phyloP scores from a whole-genome alignment of 2,329 filamentous ascomycete species.

The Apiospora hydei region DNA sequence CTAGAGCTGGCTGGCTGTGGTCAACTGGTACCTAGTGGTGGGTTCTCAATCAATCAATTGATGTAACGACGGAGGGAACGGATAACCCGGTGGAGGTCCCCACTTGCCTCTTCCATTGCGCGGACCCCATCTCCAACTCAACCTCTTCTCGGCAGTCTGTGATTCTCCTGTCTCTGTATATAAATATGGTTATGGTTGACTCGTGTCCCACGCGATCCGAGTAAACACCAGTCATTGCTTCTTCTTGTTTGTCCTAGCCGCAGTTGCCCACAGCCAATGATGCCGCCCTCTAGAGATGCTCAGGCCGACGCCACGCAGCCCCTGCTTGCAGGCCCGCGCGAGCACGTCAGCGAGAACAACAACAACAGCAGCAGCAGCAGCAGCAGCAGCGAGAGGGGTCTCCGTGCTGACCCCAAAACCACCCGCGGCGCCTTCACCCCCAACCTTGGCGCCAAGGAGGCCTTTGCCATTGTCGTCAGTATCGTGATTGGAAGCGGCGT shows the following conservation, averaged over 20 bases:
- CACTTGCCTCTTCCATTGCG: not conserved
- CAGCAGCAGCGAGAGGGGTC: not conserved
- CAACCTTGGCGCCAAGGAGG: constrained; percentile 41
- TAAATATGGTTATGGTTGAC: constrained; percentile 4
- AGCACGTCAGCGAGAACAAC: not conserved
- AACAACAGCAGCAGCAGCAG: not conserved
- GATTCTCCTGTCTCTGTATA: not conserved
- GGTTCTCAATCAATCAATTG: no score
- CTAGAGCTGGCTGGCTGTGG: not conserved
- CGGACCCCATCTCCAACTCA: constrained; percentile 4
- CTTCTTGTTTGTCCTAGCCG: constrained; percentile 11
- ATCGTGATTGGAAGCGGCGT: constrained; percentile 71
- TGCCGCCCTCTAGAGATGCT: constrained; percentile 1
- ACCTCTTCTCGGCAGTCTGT: constrained; percentile 9
- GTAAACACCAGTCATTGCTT: not conserved
- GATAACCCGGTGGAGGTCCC: constrained; percentile 5
- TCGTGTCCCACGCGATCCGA: not conserved
- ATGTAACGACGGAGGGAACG: constrained; percentile 2
- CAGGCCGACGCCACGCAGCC: constrained; percentile 2
- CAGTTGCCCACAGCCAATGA: not conserved
- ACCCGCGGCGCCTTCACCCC: constrained; percentile 36
- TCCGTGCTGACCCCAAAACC: not conserved
- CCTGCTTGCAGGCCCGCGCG: not conserved
- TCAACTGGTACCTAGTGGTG: not conserved
- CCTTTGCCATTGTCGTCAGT: constrained; percentile 66